phyloP scores from a whole-genome alignment of 2,329 filamentous ascomycete genomes.

The Sclerotinia nivalis region DNA sequence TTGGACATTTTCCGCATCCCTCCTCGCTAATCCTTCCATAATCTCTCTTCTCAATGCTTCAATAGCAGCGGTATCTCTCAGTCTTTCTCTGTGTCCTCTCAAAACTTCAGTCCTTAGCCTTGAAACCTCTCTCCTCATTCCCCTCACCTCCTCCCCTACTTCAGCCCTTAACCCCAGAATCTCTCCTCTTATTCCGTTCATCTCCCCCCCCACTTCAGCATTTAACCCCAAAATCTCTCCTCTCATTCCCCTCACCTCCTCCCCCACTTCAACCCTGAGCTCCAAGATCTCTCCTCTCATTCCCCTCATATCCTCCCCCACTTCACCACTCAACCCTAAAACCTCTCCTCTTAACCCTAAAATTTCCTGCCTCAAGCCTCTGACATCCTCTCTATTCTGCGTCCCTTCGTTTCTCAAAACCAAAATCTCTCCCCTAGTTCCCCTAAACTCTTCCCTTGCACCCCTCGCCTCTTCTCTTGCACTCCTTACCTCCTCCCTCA shows the following conservation, averaged over 20 bases:
- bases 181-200: background rate
- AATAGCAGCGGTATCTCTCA: background rate
- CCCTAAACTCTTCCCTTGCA: background rate
- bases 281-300: background rate
- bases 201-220: background rate
- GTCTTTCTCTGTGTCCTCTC: background rate
- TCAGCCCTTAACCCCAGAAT: background rate
- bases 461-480: background rate
- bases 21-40: background rate
- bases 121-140: background rate
- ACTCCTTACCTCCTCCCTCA: background rate
- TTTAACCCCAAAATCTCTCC: background rate
- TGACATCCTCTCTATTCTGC: background rate
- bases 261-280: background rate
- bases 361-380: background rate
- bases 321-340: background rate
- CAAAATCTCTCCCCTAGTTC: background rate
- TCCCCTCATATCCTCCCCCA: background rate
- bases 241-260: background rate
- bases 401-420: background rate
- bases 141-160: background rate
- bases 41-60: slow-evolving; percentile 5
- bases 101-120: background rate
- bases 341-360: background rate
- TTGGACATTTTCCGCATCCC: background rate